Evolutionary conservation across 805 yeast species (phyloP), one percentile per base, ranked within the genome.

Genomic region (Cyberlindnera maritima): DNA sequence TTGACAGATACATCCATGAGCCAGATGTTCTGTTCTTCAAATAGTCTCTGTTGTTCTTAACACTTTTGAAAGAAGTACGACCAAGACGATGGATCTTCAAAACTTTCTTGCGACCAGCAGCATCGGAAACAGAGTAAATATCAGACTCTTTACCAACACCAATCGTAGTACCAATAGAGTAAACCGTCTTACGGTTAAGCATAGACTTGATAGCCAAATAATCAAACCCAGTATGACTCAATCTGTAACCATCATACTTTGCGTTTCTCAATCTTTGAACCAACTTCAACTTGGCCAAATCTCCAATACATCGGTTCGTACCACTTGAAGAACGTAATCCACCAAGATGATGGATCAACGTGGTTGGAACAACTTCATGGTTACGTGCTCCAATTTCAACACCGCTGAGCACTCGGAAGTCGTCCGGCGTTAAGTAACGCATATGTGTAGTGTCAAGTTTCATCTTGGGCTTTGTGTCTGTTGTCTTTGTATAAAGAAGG

Each of bases 141-240:
- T 94, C 99, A 3, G 97, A 90, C 67, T 94, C 99, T 63, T 94
- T 94, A 59, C 99, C 99, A 43, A 94, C 96, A 49, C 98, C 99
- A 56, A 92, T 90, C 10, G 85, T 87, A 39, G 83, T 75, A 15
- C 96, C 97, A 14, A 92, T 78, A 2, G 92, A 84, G 58, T 83
- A 83, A 10, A 94, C 62, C 0, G 88, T 75, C 36, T 83, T 80
- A 55, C 89, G 75, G 59, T 83, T 85, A 53, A 86, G 72, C 81
- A 94, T 80, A 9, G 96, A 77, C 65, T 85, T 89, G 54, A 94
- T 73, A 0, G 98, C 98, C 54, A 94, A 74, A 63, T 88, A 94
- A 67, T 94, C 99, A 66, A 83, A 88, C 3, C 99, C 99, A 40
- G 79, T 80, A 64, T 85, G 91, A 0, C 96, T 85, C 54, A 94